Percentiles rank a stretch among this genome's conserved stretches.
Evolutionary conservation across 768 basidiomycete genomes (phyloP).

Genomic region (Lentinula detonsa): DNA sequence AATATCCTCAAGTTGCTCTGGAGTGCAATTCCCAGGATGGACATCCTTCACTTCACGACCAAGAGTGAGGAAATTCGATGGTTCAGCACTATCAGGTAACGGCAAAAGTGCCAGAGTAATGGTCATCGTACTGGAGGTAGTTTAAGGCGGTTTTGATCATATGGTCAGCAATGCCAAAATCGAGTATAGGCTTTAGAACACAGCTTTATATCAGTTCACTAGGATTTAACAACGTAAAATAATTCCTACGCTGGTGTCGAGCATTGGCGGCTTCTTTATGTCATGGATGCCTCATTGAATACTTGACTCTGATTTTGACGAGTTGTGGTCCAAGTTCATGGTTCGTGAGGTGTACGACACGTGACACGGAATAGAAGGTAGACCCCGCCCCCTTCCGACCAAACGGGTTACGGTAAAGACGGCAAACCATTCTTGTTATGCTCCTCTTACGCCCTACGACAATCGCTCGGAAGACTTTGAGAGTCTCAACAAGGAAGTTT

Average conservation of each 20-base stretch:
- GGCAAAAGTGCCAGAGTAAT: conserved; percentile 44
- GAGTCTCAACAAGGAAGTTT: not conserved
- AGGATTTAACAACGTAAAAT: too few species aligned
- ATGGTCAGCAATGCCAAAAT: too few species aligned
- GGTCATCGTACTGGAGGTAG: conserved; percentile 26
- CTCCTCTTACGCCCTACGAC: not conserved
- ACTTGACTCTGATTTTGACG: too few species aligned
- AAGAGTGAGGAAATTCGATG: conserved; percentile 45
- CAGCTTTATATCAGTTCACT: too few species aligned
- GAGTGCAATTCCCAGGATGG: conserved; percentile 40
- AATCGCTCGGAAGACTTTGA: not conserved
- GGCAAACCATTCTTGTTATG: conserved; percentile 19
- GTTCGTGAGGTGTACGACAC: not conserved
- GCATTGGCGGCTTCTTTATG: too few species aligned
- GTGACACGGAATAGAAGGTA: not conserved
- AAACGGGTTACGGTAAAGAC: too few species aligned
- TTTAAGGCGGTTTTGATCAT: too few species aligned
- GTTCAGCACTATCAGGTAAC: conserved; percentile 48
- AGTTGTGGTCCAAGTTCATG: too few species aligned
- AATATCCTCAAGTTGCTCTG: conserved; percentile 47
- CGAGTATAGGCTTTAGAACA: too few species aligned
- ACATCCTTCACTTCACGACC: conserved; percentile 54
- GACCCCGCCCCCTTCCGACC: too few species aligned
- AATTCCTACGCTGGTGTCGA: too few species aligned
- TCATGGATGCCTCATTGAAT: too few species aligned